Base-by-base conservation (phyloP, 2,329 filamentous ascomycete species). In the Dactylellina cionopaga region DNA sequence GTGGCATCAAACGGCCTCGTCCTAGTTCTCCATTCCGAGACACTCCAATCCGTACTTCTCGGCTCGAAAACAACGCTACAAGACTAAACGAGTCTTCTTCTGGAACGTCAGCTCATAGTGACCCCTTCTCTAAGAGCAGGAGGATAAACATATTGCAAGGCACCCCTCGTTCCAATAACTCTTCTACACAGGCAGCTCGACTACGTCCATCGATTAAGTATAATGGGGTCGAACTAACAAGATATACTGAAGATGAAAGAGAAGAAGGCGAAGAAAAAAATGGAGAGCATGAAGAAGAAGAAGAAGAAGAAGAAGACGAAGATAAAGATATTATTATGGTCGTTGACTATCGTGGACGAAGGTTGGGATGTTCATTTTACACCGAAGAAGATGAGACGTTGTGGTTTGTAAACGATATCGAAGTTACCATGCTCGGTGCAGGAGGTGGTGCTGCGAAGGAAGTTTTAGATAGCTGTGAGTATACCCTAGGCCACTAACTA, bases 261-360 rank as follows among this genome's bases (percentile, higher is more conserved):
- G 15, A 19, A 13, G 17, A 10, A 2, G n/a, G 19, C 37, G 19
- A 46, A n/a, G n/a, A n/a, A n/a, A n/a, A n/a, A n/a, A n/a, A n/a
- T n/a, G n/a, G n/a, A n/a, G n/a, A n/a, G n/a, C n/a, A n/a, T n/a
- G 35, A 52, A 1, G 17, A 13, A 3, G 58, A 44, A n/a, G 89
- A 86, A 91, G 76, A 86, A 87, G 80, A 91, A 89, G 81, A 72
- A 7, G 66, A 60, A 1, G 73, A 76, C 10, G 60, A 70, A 13
- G 70, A 55, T 2, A 73, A 75, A 46, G 75, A 73, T 33, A 56
- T 77, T 13, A 75, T 77, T 15, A 76, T 77, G 75, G 76, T 75
- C 6, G 58, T 77, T 10, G 76, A 77, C 46, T 74, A 75, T 7
- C 70, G 62, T 39, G 74, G 75, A 1, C 43, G 51, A 10, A 75